These are phyloP conservation scores for Tetramitus jugosus DNA, from an alignment of 208 protist species.

Conservation along the genomic window DNA sequence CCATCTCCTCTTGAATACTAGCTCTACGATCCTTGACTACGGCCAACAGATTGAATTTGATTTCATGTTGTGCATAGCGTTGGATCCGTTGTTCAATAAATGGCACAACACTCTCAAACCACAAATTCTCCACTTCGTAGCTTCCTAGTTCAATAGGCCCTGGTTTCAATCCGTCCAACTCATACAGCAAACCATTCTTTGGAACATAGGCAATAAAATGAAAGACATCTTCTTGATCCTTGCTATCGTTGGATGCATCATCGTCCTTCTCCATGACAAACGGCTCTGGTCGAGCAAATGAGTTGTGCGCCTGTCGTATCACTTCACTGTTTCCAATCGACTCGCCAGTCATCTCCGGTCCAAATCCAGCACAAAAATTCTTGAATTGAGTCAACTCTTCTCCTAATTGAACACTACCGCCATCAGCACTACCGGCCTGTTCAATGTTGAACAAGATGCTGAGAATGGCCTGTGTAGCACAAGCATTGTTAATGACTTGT, in stretches of 20 bases:
- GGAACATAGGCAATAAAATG: constrained; percentile 93
- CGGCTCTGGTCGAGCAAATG: constrained; percentile 66
- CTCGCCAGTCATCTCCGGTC: constrained; percentile 56
- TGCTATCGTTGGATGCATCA: constrained; percentile 26
- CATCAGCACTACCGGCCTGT: too few species aligned
- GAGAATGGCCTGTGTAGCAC: constrained; percentile 93
- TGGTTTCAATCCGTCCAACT: constrained; percentile 90
- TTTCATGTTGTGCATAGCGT: constrained; percentile 52
- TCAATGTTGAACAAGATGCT: constrained; percentile 86
- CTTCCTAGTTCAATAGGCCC: constrained; percentile 63
- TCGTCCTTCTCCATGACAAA: constrained; percentile 47
- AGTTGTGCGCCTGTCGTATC: constrained; percentile 86
- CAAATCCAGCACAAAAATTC: constrained; percentile 55
- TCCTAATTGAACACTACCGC: constrained; percentile 78
- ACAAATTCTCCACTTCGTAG: constrained; percentile 27
- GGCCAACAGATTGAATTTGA: constrained; percentile 90
- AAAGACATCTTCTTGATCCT: constrained; percentile 71
- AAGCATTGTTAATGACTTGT: constrained; percentile 91
- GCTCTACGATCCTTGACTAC: constrained; percentile 72
- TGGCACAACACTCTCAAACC: constrained; percentile 53
- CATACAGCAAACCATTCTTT: constrained; percentile 82
- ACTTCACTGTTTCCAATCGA: constrained; percentile 63
- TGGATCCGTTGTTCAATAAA: constrained; percentile 76
- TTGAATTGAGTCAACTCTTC: constrained; percentile 65
- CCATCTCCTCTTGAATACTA: constrained; percentile 58